Evolutionary conservation across 495 filamentous ascomycete genomes (phyloP), one percentile per base, ranked within the genome.

Genomic region (Darksidea phi): DNA sequence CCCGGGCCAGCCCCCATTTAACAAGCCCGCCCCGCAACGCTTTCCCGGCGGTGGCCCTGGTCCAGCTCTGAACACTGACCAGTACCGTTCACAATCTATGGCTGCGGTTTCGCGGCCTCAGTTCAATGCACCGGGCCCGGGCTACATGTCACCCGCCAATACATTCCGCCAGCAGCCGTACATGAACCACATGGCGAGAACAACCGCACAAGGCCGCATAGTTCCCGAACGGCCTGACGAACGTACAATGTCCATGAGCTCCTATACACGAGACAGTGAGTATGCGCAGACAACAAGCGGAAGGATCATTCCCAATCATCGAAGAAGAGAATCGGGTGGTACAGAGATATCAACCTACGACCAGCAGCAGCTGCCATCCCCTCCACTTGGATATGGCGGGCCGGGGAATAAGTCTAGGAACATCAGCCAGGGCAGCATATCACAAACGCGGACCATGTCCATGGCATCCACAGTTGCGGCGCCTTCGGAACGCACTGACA

Each of bases 151-250:
- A 7, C 84, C 88, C 28, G 86, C 85, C 18, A 87, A 83, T 62
- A 81, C 86, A 37, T 90, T 91, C 66, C 86, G 91, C 24, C 86
- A 90, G 53, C 83, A 88, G 36, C 86, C 84, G 18, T 91, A 94
- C 74, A 57, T 70, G 77, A 66, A 76, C 74, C 48, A 74, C 71
- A 54, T 86, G 50, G 69, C 89, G 34, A 82, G 90, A 69, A 97
- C 91, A 25, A 95, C 92, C 21, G 89, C 89, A 1, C 89, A 95
- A 71, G 95, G 95, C 15, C 83, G 95, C 51, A 75, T 90, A 24
- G 90, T 99, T 0, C 95, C 95, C 6, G 92, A 96, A 64, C 83
- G 91, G 46, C 88, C 94, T 69, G 86, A 97, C 69, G 92, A 97
- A 70, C 82, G 95, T 49, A 84, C 94, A 49, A 97, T 97, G 94